Conservation (phyloP, 1,284 basidiomycete species). For the Albatrellus sp. region DNA sequence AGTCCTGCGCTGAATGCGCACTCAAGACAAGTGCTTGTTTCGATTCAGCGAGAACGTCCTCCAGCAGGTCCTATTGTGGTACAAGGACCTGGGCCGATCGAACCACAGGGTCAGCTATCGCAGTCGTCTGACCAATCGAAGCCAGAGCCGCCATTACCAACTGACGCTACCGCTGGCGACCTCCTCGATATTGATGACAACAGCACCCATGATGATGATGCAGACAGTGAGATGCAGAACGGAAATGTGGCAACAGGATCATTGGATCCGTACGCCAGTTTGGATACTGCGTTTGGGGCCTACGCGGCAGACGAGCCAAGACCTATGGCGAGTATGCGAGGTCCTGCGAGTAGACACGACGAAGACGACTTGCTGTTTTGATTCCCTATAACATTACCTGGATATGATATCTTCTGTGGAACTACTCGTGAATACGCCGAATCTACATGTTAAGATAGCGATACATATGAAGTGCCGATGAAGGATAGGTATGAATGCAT, state of each 20-base stretch:
- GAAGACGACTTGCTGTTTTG: constrained; percentile 3
- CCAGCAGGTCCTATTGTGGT: constrained; percentile 31
- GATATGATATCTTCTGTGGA: not conserved
- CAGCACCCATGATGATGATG: constrained; percentile 19
- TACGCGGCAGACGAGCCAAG: constrained; percentile 55
- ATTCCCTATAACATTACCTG: constrained; percentile 3
- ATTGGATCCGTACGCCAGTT: constrained; percentile 61
- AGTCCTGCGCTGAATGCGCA: constrained; percentile 68
- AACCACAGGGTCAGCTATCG: constrained; percentile 22
- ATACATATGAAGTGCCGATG: not conserved
- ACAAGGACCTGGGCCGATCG: constrained; percentile 55
- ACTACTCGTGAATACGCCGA: not conserved
- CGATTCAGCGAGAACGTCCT: constrained; percentile 42
- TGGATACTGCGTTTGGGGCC: constrained; percentile 58
- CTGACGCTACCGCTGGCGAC: constrained; percentile 11
- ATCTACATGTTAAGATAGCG: not conserved
- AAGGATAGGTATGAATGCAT: constrained; percentile 3
- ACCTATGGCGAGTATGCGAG: constrained; percentile 18
- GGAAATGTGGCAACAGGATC: constrained; percentile 10
- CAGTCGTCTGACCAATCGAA: constrained; percentile 8
- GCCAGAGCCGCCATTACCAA: constrained; percentile 15
- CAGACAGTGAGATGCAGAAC: constrained; percentile 16
- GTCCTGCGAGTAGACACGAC: not conserved
- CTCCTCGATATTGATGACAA: constrained; percentile 15
- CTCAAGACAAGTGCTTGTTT: constrained; percentile 61